These are phyloP conservation scores for Kregervanrija fluxuum DNA, from an alignment of 805 yeast species.

Conservation along the genomic window DNA sequence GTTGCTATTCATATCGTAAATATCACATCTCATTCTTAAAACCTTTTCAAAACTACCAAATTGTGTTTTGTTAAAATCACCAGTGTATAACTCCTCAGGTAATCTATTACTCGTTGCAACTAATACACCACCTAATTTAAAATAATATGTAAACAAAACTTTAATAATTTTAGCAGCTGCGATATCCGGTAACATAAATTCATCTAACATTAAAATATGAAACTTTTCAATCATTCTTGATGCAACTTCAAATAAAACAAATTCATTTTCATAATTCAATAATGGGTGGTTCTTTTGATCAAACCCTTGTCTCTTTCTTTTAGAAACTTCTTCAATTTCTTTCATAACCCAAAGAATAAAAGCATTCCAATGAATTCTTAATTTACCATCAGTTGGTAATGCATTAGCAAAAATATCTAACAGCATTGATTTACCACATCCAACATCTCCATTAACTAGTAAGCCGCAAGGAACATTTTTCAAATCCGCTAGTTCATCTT, in stretches of 20 bases:
- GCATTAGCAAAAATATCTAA: constrained; percentile 66
- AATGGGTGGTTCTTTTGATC: constrained; percentile 27
- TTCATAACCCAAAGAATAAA: constrained; percentile 63
- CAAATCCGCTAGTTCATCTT: constrained; percentile 41
- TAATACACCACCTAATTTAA: constrained; percentile 66
- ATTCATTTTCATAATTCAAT: constrained; percentile 49
- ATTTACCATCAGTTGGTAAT: constrained; percentile 54
- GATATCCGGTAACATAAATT: constrained; percentile 71
- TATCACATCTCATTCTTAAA: constrained; percentile 50
- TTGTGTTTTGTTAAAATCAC: constrained; percentile 51
- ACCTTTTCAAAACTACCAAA: constrained; percentile 52
- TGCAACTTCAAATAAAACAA: constrained; percentile 59
- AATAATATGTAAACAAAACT: constrained; percentile 58
- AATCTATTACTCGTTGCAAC: constrained; percentile 69
- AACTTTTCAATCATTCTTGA: constrained; percentile 50
- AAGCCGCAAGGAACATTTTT: constrained; percentile 57
- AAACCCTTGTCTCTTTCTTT: constrained; percentile 29
- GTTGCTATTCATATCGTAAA: constrained; percentile 53
- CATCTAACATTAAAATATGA: constrained; percentile 60
- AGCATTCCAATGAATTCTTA: constrained; percentile 65
- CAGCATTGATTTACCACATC: constrained; percentile 69
- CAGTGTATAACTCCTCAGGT: constrained; percentile 66
- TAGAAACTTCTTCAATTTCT: constrained; percentile 50
- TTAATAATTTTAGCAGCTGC: constrained; percentile 67
- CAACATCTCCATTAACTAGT: constrained; percentile 58